These are phyloP conservation scores for Leishmania guyanensis DNA, from an alignment of 208 protist species.

Conservation along the genomic window DNA sequence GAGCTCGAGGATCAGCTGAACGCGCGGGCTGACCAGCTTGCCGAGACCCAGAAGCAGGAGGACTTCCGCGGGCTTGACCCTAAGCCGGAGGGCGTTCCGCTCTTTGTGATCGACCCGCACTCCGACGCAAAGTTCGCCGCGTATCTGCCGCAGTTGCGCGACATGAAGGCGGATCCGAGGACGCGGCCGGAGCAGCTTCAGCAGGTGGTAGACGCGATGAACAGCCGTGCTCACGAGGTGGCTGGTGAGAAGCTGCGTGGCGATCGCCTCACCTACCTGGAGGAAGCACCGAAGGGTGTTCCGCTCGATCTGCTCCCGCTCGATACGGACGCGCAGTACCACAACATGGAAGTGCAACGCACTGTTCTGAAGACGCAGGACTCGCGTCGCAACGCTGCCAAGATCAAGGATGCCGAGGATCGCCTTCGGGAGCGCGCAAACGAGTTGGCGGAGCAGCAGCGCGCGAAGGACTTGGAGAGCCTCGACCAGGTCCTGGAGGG, in stretches of 20 bases:
- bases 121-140: conserved; percentile 52
- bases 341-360: conserved; percentile 66
- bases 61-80: conserved; percentile 65
- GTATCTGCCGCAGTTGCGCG: conserved; percentile 49
- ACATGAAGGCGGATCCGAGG: conserved; percentile 53
- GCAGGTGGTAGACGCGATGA: conserved; percentile 54
- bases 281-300: conserved; percentile 56
- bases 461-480: conserved; percentile 53
- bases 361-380: conserved; percentile 59
- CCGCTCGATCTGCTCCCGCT: conserved; percentile 66
- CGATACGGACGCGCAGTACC: conserved; percentile 62
- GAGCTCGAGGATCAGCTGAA: conserved; percentile 73
- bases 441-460: conserved; percentile 71
- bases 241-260: conserved; percentile 53
- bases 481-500: conserved; percentile 65
- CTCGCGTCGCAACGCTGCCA: conserved; percentile 59
- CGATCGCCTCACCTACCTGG: conserved; percentile 64
- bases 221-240: conserved; percentile 66
- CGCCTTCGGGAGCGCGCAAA: conserved; percentile 57
- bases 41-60: conserved; percentile 63
- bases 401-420: conserved; percentile 72
- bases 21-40: conserved; percentile 63
- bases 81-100: conserved; percentile 60
- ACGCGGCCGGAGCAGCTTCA: conserved; percentile 35
- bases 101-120: conserved; percentile 57